Evolutionary conservation across 2,329 filamentous ascomycete genomes (phyloP), one percentile per base, ranked within the genome.

Genomic region (Cladosporium austrohemisphaericum): DNA sequence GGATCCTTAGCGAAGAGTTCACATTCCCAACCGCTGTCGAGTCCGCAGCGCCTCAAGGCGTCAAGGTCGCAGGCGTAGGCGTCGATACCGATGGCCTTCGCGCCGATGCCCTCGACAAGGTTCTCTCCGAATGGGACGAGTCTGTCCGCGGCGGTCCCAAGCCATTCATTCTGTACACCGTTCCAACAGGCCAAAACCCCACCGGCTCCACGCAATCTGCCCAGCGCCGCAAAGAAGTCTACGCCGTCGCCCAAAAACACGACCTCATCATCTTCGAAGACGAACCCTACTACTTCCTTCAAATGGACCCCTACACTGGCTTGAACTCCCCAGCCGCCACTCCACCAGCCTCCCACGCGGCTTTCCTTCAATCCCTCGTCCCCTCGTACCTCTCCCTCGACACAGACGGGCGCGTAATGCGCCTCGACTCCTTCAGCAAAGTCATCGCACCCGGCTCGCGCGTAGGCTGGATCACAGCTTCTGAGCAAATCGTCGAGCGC

Each of bases 361-460:
- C 85, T 9, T 96, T 96, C 67, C 72, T 97, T 51, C 73, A 77
- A 9, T 74, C 79, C 3, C 76, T 95, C 14, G 81, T 85, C 4
- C 90, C 89, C 0, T 93, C 88, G 0, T 95, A 88, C 67, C 74
- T 95, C 23, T 86, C 79, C 52, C 66, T 96, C 48, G 92, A 96
- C 64, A 77, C 79, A 14, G 86, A 95, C 61, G 92, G 92, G 51
- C 84, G 91, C 20, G 92, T 96, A 37, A 77, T 96, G 52, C 85
- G 91, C 43, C 77, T 96, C 3, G 92, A 96, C 67, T 95, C 91
- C 1, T 96, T 96, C 67, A 93, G 88, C 62, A 96, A 97, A 72
- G 93, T 88, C 0, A 79, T 95, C 23, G 89, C 90, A 0, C 92
- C 92, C 0, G 92, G 92, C 1, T 93, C 87, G 62, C 84, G 92